A percentile compares a stretch with the other conserved stretches of the same genome.
phyloP scores from a whole-genome alignment of 352 stramenopile species.

The Globisporangium nagaii region DNA sequence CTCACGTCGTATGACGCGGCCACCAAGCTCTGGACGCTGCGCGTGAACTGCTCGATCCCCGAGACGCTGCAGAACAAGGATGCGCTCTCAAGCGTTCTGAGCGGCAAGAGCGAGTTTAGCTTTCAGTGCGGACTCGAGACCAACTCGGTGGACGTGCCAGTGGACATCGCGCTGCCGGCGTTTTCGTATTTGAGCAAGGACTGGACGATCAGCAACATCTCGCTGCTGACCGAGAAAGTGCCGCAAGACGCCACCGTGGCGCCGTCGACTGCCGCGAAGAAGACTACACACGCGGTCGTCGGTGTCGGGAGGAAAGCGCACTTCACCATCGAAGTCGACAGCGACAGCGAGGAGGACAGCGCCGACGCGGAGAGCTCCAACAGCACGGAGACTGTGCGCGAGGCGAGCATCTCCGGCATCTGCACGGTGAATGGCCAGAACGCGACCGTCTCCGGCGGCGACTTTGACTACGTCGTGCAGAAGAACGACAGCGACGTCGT shows the following conservation, averaged over 20 bases:
- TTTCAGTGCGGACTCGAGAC: slow-evolving; percentile 11
- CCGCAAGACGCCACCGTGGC: slow-evolving; percentile 5
- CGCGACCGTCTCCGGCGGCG: slow-evolving; percentile 16
- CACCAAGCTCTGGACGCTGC: slow-evolving; percentile 14
- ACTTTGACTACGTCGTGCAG: slow-evolving; percentile 37
- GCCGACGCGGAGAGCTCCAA: not conserved
- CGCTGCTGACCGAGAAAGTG: slow-evolving; percentile 3
- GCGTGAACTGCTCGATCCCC: slow-evolving; percentile 16
- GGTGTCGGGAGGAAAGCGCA: slow-evolving; percentile 10
- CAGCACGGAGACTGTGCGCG: not conserved
- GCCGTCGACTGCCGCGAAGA: not conserved
- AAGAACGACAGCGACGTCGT: slow-evolving; percentile 34
- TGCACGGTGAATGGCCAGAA: slow-evolving; percentile 32
- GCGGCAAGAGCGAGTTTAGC: slow-evolving; percentile 8
- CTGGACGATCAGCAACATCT: slow-evolving; percentile 17
- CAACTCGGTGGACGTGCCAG: slow-evolving; percentile 9
- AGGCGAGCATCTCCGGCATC: slow-evolving; percentile 16
- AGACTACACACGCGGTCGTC: not conserved
- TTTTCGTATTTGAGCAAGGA: slow-evolving; percentile 14
- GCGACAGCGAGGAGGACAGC: slow-evolving; percentile 2
- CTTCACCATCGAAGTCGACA: slow-evolving; percentile 10
- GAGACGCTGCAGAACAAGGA: slow-evolving; percentile 5
- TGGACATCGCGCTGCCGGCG: slow-evolving; percentile 12
- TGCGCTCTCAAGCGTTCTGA: not conserved
- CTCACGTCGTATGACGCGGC: slow-evolving; percentile 9